phyloP scores from a whole-genome alignment of 2,329 filamentous ascomycete genomes.

The Calonectria crousiana region DNA sequence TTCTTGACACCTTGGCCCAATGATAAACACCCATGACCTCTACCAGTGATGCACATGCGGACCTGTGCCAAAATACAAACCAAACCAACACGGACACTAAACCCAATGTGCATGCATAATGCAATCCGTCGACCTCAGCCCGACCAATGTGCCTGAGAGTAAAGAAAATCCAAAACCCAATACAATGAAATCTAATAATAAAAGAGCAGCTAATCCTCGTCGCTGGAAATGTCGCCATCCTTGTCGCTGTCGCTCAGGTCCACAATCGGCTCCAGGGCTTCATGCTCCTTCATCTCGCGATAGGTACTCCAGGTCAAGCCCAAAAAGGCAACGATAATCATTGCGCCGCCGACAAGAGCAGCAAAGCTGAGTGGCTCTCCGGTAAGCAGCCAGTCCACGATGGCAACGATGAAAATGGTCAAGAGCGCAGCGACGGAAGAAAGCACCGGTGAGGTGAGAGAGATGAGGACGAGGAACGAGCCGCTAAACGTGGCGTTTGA shows the following conservation, averaged over 20 bases:
- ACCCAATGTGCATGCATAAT: constrained; percentile 16
- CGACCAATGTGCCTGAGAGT: not conserved
- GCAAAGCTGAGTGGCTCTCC: constrained; percentile 80
- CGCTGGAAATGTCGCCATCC: constrained; percentile 55
- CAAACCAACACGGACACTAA: constrained; percentile 20
- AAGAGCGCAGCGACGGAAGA: constrained; percentile 92
- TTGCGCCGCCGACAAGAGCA: constrained; percentile 82
- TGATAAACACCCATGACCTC: constrained; percentile 30
- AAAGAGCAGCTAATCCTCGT: constrained; percentile 36
- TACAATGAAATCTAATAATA: constrained; percentile 14
- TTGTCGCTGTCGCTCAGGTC: constrained; percentile 63
- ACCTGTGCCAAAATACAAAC: constrained; percentile 19
- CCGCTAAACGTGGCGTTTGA: constrained; percentile 95
- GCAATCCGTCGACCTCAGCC: constrained; percentile 1
- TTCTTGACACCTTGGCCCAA: not conserved
- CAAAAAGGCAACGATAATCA: constrained; percentile 91
- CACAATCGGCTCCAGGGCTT: constrained; percentile 66
- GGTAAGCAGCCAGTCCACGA: constrained; percentile 90
- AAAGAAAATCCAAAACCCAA: not conserved
- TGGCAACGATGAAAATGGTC: constrained; percentile 95
- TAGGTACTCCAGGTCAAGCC: constrained; percentile 93
- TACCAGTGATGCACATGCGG: constrained; percentile 30
- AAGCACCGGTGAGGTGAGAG: constrained; percentile 90
- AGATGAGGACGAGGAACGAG: constrained; percentile 92
- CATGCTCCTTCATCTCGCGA: constrained; percentile 90